Conservation (phyloP, 2,329 filamentous ascomycete species). For the Diaporthe nobilis region DNA sequence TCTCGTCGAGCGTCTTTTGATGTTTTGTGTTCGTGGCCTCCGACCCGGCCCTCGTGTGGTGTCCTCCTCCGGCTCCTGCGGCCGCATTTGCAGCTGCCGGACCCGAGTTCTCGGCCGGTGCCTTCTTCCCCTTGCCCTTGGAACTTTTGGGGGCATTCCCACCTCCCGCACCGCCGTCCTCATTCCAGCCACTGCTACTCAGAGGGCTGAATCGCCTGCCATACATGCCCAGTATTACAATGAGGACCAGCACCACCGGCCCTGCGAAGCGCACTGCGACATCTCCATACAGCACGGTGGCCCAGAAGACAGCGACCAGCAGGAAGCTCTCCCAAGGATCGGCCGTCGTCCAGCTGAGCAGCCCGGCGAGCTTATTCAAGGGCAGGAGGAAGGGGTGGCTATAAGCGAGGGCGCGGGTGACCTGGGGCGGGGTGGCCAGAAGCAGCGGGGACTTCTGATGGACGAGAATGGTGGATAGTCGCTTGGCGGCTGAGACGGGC, state of each 20-base stretch:
- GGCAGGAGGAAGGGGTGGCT: constrained; percentile 95
- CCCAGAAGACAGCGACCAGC: constrained; percentile 88
- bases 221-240: constrained; percentile 93
- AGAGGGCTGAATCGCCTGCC: constrained; percentile 89
- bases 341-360: constrained; percentile 93
- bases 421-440: constrained; percentile 92
- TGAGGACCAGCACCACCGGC: constrained; percentile 83
- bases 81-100: constrained; percentile 44
- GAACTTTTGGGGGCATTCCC: constrained; percentile 47
- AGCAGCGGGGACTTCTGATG: constrained; percentile 96
- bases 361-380: constrained; percentile 85
- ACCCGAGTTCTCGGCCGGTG: constrained; percentile 48
- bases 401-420: constrained; percentile 94
- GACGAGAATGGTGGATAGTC: constrained; percentile 92
- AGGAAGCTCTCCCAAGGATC: constrained; percentile 99
- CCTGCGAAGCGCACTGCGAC: constrained; percentile 84
- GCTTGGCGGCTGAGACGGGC: constrained; percentile 74
- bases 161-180: constrained; percentile 56
- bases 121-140: constrained; percentile 37
- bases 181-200: constrained; percentile 83
- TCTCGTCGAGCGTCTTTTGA: constrained; percentile 96
- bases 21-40: constrained; percentile 79
- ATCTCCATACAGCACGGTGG: constrained; percentile 87
- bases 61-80: constrained; percentile 39
- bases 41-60: constrained; percentile 60